phyloP scores from a whole-genome alignment of 1,139 yeast genomes.

The Protomyces inundatus region DNA sequence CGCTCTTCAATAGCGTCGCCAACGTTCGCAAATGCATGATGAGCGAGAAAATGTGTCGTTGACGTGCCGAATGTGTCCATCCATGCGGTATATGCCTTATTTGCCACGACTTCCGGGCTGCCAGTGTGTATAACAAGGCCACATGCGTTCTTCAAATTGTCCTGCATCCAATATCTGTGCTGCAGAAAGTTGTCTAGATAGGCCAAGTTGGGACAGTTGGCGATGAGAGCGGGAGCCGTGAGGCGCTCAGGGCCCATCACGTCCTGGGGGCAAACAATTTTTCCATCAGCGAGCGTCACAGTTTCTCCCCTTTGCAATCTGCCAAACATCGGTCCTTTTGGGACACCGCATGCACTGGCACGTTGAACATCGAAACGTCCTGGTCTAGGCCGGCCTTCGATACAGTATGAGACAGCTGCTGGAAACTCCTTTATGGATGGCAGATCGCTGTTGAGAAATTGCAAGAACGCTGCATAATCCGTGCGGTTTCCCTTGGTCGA shows the following conservation, averaged over 20 bases:
- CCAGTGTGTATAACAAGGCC: conserved; percentile 35
- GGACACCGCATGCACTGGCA: conserved; percentile 66
- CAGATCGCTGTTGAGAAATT: neutral
- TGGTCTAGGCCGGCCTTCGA: conserved; percentile 61
- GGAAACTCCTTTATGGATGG: neutral
- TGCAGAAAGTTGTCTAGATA: conserved; percentile 43
- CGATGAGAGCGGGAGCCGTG: conserved; percentile 57
- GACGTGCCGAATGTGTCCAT: conserved; percentile 7
- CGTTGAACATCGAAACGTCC: conserved; percentile 68
- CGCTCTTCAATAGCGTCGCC: neutral
- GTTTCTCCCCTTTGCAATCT: conserved; percentile 36
- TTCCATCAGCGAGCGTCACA: conserved; percentile 58
- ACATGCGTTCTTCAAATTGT: conserved; percentile 35
- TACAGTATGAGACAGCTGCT: conserved; percentile 51
- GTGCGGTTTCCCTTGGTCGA: neutral
- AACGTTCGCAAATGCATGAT: neutral
- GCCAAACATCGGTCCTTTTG: conserved; percentile 49
- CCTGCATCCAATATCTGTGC: conserved; percentile 29
- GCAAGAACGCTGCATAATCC: neutral
- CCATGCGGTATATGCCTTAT: conserved; percentile 21
- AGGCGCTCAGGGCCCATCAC: conserved; percentile 61
- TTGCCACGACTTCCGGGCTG: conserved; percentile 17
- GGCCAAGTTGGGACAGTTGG: conserved; percentile 62
- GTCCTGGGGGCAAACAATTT: conserved; percentile 57
- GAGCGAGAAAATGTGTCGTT: conserved; percentile 8